Evolutionary conservation across 805 yeast species (phyloP), one percentile per base, ranked within the genome.

Genomic region (Candida incommunis): DNA sequence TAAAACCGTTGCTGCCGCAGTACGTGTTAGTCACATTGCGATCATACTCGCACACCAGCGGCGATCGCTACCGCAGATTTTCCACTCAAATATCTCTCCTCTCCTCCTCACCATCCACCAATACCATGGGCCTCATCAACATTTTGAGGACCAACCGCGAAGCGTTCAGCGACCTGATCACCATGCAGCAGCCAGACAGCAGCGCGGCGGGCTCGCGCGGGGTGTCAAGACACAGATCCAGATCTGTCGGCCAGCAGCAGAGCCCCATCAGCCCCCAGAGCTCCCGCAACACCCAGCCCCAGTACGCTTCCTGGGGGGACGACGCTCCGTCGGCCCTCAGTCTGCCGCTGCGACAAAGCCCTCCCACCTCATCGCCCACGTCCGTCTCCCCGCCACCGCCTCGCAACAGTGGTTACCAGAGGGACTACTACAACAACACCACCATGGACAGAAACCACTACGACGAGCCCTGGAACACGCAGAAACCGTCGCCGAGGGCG

Each of bases 341-440:
- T n/a, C n/a, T n/a, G n/a, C n/a, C n/a, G n/a, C n/a, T n/a, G n/a
- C n/a, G n/a, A n/a, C n/a, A n/a, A n/a, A n/a, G n/a, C n/a, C n/a
- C n/a, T n/a, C n/a, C n/a, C n/a, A n/a, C n/a, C n/a, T n/a, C n/a
- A n/a, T n/a, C n/a, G n/a, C n/a, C n/a, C n/a, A n/a, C n/a, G n/a
- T n/a, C n/a, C n/a, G n/a, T n/a, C n/a, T n/a, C n/a, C n/a, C n/a
- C n/a, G n/a, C n/a, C n/a, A n/a, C n/a, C n/a, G n/a, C n/a, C n/a
- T n/a, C n/a, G n/a, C n/a, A n/a, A n/a, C n/a, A n/a, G n/a, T n/a
- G n/a, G n/a, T n/a, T n/a, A n/a, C n/a, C n/a, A n/a, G n/a, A n/a
- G n/a, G n/a, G n/a, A n/a, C n/a, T n/a, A 31, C 20, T 31, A 9
- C 37, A 31, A 31, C 37, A 31, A 31, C 37, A 31, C 37, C n/a